These are phyloP conservation scores for Vickermania spadyakhi DNA, from an alignment of 208 protist genomes.

Conservation along the genomic window DNA sequence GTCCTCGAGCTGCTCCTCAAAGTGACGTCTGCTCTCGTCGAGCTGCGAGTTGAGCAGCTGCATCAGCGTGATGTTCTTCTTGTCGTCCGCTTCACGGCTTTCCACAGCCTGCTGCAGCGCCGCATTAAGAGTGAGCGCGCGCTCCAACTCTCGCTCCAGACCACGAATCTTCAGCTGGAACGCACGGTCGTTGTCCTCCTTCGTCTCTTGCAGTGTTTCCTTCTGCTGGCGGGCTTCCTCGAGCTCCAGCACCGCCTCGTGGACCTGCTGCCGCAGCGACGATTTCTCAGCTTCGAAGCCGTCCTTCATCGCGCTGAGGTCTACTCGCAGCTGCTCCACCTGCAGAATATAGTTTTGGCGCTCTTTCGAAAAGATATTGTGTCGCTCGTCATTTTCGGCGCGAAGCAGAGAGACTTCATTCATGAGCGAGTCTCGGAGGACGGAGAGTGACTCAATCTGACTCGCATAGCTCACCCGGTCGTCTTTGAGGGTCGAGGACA, in stretches of 20 bases:
- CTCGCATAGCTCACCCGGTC: slow-evolving; percentile 25
- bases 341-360: slow-evolving; percentile 15
- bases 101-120: slow-evolving; percentile 67
- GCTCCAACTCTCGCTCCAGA: slow-evolving; percentile 67
- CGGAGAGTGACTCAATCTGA: slow-evolving; percentile 42
- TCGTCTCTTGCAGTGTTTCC: slow-evolving; percentile 22
- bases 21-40: slow-evolving; percentile 57
- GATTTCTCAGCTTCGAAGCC: slow-evolving; percentile 24
- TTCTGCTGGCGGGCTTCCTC: slow-evolving; percentile 36
- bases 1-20: slow-evolving; percentile 44
- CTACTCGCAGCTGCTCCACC: slow-evolving; percentile 18
- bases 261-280: slow-evolving; percentile 21
- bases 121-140: slow-evolving; percentile 52
- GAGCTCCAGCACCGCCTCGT: slow-evolving; percentile 18
- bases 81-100: slow-evolving; percentile 57
- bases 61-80: slow-evolving; percentile 78
- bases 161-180: slow-evolving; percentile 25
- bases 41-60: slow-evolving; percentile 78
- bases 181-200: slow-evolving; percentile 35
- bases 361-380: slow-evolving; percentile 21
- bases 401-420: slow-evolving; percentile 51
- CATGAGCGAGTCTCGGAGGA: slow-evolving; percentile 46
- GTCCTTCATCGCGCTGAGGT: slow-evolving; percentile 23
- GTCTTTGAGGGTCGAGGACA: slow-evolving; percentile 24
- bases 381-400: slow-evolving; percentile 32